phyloP scores from a whole-genome alignment of 176 grass and related monocot genomes.

The Microstegium vimineum region DNA sequence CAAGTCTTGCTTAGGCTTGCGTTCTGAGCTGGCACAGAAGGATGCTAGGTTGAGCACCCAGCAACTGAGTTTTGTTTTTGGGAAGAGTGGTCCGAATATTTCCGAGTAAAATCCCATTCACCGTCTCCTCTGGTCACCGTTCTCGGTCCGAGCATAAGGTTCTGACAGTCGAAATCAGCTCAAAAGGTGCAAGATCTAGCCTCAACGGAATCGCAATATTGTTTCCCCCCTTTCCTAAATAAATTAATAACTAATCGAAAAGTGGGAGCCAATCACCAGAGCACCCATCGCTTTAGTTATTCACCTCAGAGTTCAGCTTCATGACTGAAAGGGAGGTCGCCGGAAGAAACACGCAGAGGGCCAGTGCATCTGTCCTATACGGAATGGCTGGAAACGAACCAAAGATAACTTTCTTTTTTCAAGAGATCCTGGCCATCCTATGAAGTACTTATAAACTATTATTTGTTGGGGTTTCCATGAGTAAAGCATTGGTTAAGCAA shows the following conservation, averaged over 20 bases:
- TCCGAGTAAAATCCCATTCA: no score
- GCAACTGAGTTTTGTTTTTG: no score
- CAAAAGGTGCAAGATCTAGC: slow-evolving; percentile 12
- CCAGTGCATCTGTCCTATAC: slow-evolving; percentile 15
- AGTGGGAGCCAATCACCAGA: background rate
- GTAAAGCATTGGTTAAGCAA: slow-evolving; percentile 26
- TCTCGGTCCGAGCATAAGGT: background rate
- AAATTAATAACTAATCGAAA: slow-evolving; percentile 1
- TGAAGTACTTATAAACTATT: slow-evolving; percentile 25
- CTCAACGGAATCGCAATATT: slow-evolving; percentile 7
- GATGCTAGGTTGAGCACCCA: no score
- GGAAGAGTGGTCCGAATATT: no score
- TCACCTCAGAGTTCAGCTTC: slow-evolving; percentile 24
- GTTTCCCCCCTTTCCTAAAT: background rate
- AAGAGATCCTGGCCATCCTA: background rate
- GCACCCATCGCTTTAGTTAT: slow-evolving; percentile 15
- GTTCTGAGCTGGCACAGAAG: no score
- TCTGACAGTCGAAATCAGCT: background rate
- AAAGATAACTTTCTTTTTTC: background rate
- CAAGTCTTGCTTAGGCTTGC: no score
- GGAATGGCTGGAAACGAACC: slow-evolving; percentile 30
- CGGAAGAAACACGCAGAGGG: background rate
- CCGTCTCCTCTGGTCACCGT: no score
- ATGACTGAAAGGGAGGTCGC: background rate
- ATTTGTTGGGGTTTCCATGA: background rate